phyloP scores from a whole-genome alignment of 2,329 filamentous ascomycete genomes.

The Apiospora hydei region DNA sequence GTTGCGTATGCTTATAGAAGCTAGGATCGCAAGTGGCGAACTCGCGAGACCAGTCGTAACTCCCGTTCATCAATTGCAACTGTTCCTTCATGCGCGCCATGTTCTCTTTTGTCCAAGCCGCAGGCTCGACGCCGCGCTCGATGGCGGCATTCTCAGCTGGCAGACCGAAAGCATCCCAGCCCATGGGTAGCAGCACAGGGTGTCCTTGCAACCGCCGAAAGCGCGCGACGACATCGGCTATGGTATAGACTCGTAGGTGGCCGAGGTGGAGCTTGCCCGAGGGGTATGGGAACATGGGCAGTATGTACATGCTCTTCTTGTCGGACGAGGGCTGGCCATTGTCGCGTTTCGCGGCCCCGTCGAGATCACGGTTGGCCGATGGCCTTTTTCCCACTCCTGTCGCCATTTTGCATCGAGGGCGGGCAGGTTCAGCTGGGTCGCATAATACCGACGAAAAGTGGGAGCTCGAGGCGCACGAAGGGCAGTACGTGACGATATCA shows the following conservation, averaged over 20 bases:
- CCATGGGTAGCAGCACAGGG: conserved; percentile 85
- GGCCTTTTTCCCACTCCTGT: conserved; percentile 47
- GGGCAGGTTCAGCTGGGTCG: conserved; percentile 51
- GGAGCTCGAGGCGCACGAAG: conserved; percentile 17
- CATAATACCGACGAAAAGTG: conserved; percentile 15
- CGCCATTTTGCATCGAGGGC: conserved; percentile 62
- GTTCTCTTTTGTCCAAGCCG: conserved; percentile 80
- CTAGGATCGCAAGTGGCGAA: conserved; percentile 82
- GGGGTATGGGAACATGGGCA: conserved; percentile 94
- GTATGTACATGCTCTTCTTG: conserved; percentile 67
- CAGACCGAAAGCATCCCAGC: conserved; percentile 92
- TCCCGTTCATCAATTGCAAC: conserved; percentile 78
- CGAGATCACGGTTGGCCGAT: conserved; percentile 12
- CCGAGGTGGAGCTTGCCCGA: conserved; percentile 87
- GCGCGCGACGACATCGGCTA: conserved; percentile 83
- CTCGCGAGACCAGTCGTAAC: conserved; percentile 85
- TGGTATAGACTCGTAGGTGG: conserved; percentile 88
- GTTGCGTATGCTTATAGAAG: conserved; percentile 91
- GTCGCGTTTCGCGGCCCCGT: conserved; percentile 23
- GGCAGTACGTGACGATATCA: conserved; percentile 16
- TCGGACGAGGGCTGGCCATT: conserved; percentile 30
- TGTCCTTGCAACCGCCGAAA: conserved; percentile 78
- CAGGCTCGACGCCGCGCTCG: conserved; percentile 79
- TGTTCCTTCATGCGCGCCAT: conserved; percentile 87
- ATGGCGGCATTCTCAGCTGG: conserved; percentile 93